Conservation (phyloP, 2,329 filamentous ascomycete species). For the Fusarium ramigenum region DNA sequence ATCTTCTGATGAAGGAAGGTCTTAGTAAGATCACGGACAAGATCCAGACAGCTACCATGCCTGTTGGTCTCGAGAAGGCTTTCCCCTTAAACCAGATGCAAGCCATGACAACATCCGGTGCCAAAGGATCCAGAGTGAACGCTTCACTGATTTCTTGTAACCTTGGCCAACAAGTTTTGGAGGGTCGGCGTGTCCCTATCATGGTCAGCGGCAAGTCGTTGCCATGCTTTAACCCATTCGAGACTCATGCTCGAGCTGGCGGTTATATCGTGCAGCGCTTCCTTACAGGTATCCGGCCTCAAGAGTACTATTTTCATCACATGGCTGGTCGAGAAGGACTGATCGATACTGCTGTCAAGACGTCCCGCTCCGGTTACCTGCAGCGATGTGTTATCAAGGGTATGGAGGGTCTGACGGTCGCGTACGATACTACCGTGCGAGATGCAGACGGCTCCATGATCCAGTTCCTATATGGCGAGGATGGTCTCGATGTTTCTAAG, state of each 20-base stretch:
- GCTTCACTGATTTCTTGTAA: conserved; percentile 98
- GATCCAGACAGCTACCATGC: conserved; percentile 83
- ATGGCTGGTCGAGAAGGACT: conserved; percentile 99
- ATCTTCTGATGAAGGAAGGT: conserved; percentile 81
- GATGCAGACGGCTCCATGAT: conserved; percentile 93
- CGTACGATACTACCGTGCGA: conserved; percentile 93
- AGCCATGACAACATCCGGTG: conserved; percentile 95
- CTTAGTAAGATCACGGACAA: conserved; percentile 77
- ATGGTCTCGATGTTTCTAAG: conserved; percentile 93
- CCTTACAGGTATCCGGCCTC: conserved; percentile 95
- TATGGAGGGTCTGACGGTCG: conserved; percentile 92
- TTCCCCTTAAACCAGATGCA: conserved; percentile 99
- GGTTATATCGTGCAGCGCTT: conserved; percentile 96
- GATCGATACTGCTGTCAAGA: conserved; percentile 99
- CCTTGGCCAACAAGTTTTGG: conserved; percentile 93
- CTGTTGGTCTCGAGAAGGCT: conserved; percentile 82
- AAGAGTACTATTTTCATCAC: conserved; percentile 99
- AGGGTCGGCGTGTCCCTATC: conserved; percentile 91
- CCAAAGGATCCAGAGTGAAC: conserved; percentile 92
- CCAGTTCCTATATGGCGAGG: conserved; percentile 96
- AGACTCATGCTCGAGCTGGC: conserved; percentile 87
- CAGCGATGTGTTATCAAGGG: conserved; percentile 98
- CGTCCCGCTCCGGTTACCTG: conserved; percentile 93
- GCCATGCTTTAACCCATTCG: conserved; percentile 92
- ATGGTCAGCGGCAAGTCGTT: conserved; percentile 99